phyloP scores from a whole-genome alignment of 2,329 filamentous ascomycete species.

The Diaporthe sp. region DNA sequence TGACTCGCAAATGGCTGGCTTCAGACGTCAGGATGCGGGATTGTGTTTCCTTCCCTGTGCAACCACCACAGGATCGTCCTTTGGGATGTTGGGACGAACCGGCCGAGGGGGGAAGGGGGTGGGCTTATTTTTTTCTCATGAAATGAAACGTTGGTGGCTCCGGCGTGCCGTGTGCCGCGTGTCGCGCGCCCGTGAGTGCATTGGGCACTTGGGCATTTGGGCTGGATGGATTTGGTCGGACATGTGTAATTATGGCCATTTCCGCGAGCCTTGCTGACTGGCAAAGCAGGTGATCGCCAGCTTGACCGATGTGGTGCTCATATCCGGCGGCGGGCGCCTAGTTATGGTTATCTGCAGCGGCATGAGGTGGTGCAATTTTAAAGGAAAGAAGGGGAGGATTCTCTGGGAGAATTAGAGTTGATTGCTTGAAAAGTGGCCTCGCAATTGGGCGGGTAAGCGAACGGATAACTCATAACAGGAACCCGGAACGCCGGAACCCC shows the following conservation, averaged over 20 bases:
- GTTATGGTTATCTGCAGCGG: not conserved
- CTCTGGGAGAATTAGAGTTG: conserved; percentile 25
- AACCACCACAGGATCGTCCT: conserved; percentile 7
- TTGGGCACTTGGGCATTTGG: not conserved
- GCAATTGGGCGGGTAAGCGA: conserved; percentile 13
- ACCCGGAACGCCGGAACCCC: not conserved
- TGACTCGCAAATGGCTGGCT: not conserved
- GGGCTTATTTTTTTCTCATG: not conserved
- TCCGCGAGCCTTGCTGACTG: not conserved
- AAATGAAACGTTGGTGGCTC: conserved; percentile 23
- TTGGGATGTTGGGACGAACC: conserved; percentile 2
- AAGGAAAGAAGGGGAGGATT: not conserved
- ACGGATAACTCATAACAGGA: conserved; percentile 19
- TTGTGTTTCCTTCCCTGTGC: not conserved
- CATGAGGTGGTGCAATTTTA: conserved; percentile 22
- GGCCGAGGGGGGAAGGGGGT: not conserved
- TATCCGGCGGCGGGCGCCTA: conserved; percentile 11
- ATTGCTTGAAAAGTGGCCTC: conserved; percentile 27
- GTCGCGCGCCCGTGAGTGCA: not conserved
- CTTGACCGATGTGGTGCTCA: conserved; percentile 7
- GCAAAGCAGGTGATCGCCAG: not conserved
- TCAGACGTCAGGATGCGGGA: conserved; percentile 4
- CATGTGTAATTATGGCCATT: conserved; percentile 21
- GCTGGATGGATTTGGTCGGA: not conserved
- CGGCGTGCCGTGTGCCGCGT: conserved; percentile 7